These are phyloP conservation scores for Scheffersomyces segobiensis DNA, from an alignment of 1,139 yeast species.

Conservation along the genomic window DNA sequence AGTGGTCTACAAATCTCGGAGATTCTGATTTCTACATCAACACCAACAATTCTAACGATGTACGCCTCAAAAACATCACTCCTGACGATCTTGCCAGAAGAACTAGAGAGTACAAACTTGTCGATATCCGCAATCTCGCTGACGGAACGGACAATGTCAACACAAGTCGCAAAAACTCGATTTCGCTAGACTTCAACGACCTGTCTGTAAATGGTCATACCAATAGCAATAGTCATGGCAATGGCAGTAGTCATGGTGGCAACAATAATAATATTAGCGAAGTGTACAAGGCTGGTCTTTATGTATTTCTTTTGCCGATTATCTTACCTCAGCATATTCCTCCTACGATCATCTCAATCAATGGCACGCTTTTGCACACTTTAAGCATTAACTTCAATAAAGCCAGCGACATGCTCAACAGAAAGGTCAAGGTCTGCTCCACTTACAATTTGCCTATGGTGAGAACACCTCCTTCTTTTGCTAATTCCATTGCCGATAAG, in stretches of 20 bases:
- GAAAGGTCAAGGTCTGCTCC: constrained; percentile 31
- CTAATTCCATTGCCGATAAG: constrained; percentile 70
- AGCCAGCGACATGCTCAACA: constrained; percentile 36
- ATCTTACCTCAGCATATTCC: constrained; percentile 72
- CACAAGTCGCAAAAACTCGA: background rate
- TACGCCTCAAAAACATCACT: constrained; percentile 26
- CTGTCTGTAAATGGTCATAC: background rate
- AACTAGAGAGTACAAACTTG: constrained; percentile 36
- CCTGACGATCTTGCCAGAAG: constrained; percentile 38
- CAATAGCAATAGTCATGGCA: constrained; percentile 1
- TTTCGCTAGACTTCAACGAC: background rate
- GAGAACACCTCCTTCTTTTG: constrained; percentile 79
- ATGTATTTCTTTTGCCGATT: constrained; percentile 73
- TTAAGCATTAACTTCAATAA: constrained; percentile 32
- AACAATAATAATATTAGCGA: constrained; percentile 4
- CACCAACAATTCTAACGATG: constrained; percentile 36
- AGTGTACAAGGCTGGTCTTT: constrained; percentile 67
- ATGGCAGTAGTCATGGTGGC: background rate
- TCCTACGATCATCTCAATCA: constrained; percentile 63
- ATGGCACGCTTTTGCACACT: constrained; percentile 44
- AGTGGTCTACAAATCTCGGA: constrained; percentile 45
- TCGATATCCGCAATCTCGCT: constrained; percentile 21
- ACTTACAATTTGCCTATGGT: constrained; percentile 53
- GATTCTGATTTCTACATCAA: constrained; percentile 52
- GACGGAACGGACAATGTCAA: constrained; percentile 8